These are phyloP conservation scores for Aureobasidium namibiae DNA, from an alignment of 2,329 filamentous ascomycete species.

Conservation along the genomic window DNA sequence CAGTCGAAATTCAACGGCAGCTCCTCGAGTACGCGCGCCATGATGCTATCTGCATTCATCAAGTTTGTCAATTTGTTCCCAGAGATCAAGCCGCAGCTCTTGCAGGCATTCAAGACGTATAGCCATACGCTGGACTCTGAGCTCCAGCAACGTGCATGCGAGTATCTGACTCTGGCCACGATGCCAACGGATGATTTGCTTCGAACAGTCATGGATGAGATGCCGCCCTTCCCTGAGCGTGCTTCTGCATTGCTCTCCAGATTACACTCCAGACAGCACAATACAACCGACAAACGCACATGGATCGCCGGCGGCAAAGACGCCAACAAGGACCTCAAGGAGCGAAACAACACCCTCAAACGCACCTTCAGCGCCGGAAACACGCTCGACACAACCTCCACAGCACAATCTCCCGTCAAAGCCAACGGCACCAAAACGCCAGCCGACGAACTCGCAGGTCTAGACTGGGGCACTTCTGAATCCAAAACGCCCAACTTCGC, in stretches of 20 bases:
- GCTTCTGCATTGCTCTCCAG: constrained; percentile 86
- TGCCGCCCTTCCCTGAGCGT: constrained; percentile 95
- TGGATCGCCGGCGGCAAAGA: constrained; percentile 98
- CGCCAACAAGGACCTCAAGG: constrained; percentile 74
- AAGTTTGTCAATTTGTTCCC: constrained; percentile 98
- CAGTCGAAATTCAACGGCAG: constrained; percentile 84
- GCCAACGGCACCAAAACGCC: constrained; percentile 28
- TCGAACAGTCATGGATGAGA: constrained; percentile 91
- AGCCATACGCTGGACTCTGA: constrained; percentile 93
- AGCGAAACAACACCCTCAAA: constrained; percentile 74
- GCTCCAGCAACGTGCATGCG: constrained; percentile 90
- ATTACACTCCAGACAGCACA: constrained; percentile 84
- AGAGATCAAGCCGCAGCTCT: constrained; percentile 91
- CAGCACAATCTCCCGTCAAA: constrained; percentile 31
- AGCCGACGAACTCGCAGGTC: constrained; percentile 62
- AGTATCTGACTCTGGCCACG: constrained; percentile 80
- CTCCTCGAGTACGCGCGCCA: constrained; percentile 81
- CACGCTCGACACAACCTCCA: constrained; percentile 31
- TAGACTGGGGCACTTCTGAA: constrained; percentile 61
- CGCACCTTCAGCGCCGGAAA: constrained; percentile 62
- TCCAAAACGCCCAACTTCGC: constrained; percentile 74
- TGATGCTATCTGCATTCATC: constrained; percentile 90
- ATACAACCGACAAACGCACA: constrained; percentile 84
- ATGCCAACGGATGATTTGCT: constrained; percentile 85
- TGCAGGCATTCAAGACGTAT: constrained; percentile 84